Percentiles rank a stretch among this genome's conserved stretches.
Evolutionary conservation across 768 basidiomycete genomes (phyloP).

Genomic region (Amanita brunnescens): DNA sequence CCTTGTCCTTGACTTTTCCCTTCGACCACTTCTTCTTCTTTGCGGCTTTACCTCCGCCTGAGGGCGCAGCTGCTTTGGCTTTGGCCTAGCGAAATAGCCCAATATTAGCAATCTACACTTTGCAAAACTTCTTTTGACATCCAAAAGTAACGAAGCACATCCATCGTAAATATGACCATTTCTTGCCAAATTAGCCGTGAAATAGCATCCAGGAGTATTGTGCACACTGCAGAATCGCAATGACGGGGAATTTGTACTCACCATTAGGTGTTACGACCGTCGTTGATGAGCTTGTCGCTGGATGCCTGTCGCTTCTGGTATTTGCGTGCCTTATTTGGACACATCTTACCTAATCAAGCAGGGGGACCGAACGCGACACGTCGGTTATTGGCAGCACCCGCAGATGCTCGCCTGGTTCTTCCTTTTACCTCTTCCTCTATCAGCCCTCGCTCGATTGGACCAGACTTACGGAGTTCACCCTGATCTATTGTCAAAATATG

Average conservation of each 20-base stretch:
- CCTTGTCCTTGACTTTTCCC: constrained; percentile 99
- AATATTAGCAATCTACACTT: constrained; percentile 13
- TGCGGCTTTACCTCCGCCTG: constrained; percentile 75
- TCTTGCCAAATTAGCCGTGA: background rate
- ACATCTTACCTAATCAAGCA: constrained; percentile 21
- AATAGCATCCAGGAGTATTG: background rate
- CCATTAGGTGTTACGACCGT: constrained; percentile 36
- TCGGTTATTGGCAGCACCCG: constrained; percentile 20
- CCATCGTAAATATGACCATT: constrained; percentile 21
- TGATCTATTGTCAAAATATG: constrained; percentile 45
- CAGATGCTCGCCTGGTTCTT: constrained; percentile 46
- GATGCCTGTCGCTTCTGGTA: constrained; percentile 14
- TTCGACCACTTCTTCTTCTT: constrained; percentile 99
- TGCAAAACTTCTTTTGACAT: constrained; percentile 19
- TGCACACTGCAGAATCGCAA: background rate
- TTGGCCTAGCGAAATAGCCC: constrained; percentile 38
- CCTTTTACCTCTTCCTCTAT: constrained; percentile 31
- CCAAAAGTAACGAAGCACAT: constrained; percentile 26
- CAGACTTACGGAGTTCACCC: constrained; percentile 55
- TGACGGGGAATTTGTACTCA: constrained; percentile 21
- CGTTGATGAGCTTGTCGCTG: constrained; percentile 26
- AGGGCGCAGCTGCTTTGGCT: constrained; percentile 72
- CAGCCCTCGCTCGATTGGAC: constrained; percentile 31
- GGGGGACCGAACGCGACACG: constrained; percentile 24
- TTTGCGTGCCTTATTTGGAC: constrained; percentile 34